These are phyloP conservation scores for Asclepias syriaca DNA, from an alignment of 257 asterid genomes.

Conservation along the genomic window DNA sequence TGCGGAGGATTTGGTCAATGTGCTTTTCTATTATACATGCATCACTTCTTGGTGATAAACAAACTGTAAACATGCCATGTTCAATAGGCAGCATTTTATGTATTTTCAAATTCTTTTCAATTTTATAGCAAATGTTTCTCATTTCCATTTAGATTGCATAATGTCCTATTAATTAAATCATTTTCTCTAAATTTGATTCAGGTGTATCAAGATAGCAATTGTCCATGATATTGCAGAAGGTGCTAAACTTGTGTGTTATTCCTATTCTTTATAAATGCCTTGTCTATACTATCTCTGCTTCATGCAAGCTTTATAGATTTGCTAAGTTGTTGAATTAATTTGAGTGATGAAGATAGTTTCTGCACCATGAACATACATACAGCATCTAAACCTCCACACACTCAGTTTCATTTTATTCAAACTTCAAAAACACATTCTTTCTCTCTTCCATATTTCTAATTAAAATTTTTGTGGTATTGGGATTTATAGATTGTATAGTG, in stretches of 20 bases:
- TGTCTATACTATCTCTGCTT: background rate
- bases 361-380: background rate
- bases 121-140: no score
- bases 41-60: background rate
- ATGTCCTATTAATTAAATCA: slow-evolving; percentile 1
- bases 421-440: background rate
- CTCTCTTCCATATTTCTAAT: background rate
- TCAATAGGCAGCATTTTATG: background rate
- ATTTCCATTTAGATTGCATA: background rate
- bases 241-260: slow-evolving; percentile 21
- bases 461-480: background rate
- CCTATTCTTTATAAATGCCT: background rate
- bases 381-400: no score
- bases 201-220: slow-evolving; percentile 94
- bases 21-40: background rate
- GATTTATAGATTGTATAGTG: background rate
- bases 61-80: background rate
- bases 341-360: background rate
- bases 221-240: slow-evolving; percentile 98
- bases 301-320: background rate
- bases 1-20: background rate
- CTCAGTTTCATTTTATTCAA: background rate
- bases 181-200: slow-evolving; percentile 26
- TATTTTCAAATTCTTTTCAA: no score
- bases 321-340: background rate